phyloP scores from a whole-genome alignment of 495 filamentous ascomycete genomes.

The Annulohypoxylon stygium region DNA sequence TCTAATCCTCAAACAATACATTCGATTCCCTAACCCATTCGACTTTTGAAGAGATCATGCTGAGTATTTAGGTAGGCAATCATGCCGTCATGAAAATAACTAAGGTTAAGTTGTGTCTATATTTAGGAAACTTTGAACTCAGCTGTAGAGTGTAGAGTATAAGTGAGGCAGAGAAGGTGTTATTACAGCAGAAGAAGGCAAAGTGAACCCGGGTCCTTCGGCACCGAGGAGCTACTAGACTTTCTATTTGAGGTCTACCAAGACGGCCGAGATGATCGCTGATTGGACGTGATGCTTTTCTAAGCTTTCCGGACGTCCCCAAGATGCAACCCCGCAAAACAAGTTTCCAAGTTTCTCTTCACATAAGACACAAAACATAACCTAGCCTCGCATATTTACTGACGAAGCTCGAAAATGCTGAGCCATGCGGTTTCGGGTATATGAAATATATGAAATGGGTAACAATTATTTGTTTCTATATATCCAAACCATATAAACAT shows the following conservation, averaged over 20 bases:
- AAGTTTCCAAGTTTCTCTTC: constrained; percentile 27
- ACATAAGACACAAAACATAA: constrained; percentile 19
- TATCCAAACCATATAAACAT: background rate
- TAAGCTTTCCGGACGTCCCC: constrained; percentile 45
- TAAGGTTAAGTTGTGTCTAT: constrained; percentile 33
- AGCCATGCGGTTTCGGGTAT: constrained; percentile 27
- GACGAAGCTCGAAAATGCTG: constrained; percentile 35
- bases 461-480: constrained; percentile 7
- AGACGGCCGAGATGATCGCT: constrained; percentile 21
- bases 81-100: constrained; percentile 14
- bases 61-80: background rate
- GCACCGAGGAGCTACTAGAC: constrained; percentile 22
- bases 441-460: constrained; percentile 5
- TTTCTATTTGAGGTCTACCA: constrained; percentile 25
- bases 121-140: constrained; percentile 20
- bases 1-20: constrained; percentile 8
- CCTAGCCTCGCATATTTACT: constrained; percentile 24
- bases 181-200: background rate
- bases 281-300: constrained; percentile 30
- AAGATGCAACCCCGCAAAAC: constrained; percentile 39
- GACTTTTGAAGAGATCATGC: background rate
- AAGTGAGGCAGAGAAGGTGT: background rate
- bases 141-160: background rate
- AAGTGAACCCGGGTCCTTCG: constrained; percentile 13
- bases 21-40: constrained; percentile 1